Evolutionary conservation across 2,329 filamentous ascomycete species (phyloP).

Genomic region (Alternaria alternata): DNA sequence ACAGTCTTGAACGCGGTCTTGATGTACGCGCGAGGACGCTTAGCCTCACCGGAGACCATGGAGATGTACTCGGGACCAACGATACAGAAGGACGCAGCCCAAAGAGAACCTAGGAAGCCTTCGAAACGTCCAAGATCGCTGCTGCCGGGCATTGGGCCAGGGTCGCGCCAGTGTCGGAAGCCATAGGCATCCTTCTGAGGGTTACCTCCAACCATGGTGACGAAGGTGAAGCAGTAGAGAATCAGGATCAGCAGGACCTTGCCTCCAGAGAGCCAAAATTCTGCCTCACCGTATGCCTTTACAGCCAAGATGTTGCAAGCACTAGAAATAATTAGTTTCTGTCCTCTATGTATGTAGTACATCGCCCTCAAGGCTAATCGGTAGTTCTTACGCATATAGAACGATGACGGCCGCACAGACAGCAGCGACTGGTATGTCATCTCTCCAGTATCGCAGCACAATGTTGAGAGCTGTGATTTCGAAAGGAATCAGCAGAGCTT

Average conservation of each 20-base stretch:
- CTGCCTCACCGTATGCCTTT: slow-evolving; percentile 55
- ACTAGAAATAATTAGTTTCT: slow-evolving; percentile 42
- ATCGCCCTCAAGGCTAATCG: slow-evolving; percentile 1
- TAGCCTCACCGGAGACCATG: slow-evolving; percentile 58
- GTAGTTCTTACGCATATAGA: slow-evolving; percentile 50
- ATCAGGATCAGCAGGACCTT: slow-evolving; percentile 58
- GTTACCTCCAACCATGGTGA: slow-evolving; percentile 57
- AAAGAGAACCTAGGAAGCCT: slow-evolving; percentile 51
- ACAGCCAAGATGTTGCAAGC: slow-evolving; percentile 58
- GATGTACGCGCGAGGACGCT: slow-evolving; percentile 56
- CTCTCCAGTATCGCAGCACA: slow-evolving; percentile 54
- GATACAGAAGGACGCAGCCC: slow-evolving; percentile 57
- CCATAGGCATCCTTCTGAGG: slow-evolving; percentile 53
- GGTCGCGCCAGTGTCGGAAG: slow-evolving; percentile 56
- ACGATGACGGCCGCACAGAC: slow-evolving; percentile 54
- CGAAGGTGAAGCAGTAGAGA: slow-evolving; percentile 57
- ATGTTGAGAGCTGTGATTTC: slow-evolving; percentile 59
- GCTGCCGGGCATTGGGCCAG: slow-evolving; percentile 41
- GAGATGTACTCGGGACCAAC: slow-evolving; percentile 60
- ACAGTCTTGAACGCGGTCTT: slow-evolving; percentile 59
- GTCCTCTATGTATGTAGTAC: background rate
- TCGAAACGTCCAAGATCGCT: slow-evolving; percentile 43
- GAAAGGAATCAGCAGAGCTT: slow-evolving; percentile 60
- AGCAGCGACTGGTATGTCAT: slow-evolving; percentile 54
- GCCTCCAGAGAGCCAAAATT: slow-evolving; percentile 57